Evolutionary conservation across 306 rosid species (phyloP), one percentile per base, ranked within the genome.

Genomic region (Glycyrrhiza uralensis): DNA sequence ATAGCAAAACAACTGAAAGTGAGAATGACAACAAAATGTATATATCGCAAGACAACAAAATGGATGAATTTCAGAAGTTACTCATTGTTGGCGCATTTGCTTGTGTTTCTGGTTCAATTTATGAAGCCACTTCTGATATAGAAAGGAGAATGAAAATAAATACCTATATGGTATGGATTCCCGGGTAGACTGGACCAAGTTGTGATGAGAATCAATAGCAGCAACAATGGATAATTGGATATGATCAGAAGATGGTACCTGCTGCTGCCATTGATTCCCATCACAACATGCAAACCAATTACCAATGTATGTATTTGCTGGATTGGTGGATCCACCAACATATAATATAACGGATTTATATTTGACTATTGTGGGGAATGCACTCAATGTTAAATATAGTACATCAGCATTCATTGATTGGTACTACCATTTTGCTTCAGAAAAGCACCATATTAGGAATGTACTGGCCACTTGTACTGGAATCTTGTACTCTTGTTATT

Each of bases 151-250:
- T 2, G 14, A 28, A 60, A 33, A n/a, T n/a, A n/a, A n/a, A 19
- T 33, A 22, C 14, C 7, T 11, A 10, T 28, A 15, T 17, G n/a
- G n/a, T n/a, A n/a, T n/a, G 6, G 4, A 28, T 51, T 77, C 66
- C 81, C 47, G 0, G 10, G 41, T 33, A 32, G 74, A 64, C 11
- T 55, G 28, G 62, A 66, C 36, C 82, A 79, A 12, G 78, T 79
- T 79, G 82, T 79, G 82, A 79, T 79, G 74, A 72, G 74, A 79
- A 79, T 79, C 82, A 79, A 71, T 72, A 69, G 22, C n/a, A n/a
- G n/a, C 72, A 52, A 12, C 2, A 12, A 11, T 33, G 4, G 15
- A n/a, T n/a, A n/a, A n/a, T n/a, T n/a, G n/a, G n/a, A n/a, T n/a
- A n/a, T n/a, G n/a, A n/a, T n/a, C n/a, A n/a, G n/a, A n/a, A n/a